phyloP scores from a whole-genome alignment of 2,329 filamentous ascomycete species.

The Epicoccum sorghinum region DNA sequence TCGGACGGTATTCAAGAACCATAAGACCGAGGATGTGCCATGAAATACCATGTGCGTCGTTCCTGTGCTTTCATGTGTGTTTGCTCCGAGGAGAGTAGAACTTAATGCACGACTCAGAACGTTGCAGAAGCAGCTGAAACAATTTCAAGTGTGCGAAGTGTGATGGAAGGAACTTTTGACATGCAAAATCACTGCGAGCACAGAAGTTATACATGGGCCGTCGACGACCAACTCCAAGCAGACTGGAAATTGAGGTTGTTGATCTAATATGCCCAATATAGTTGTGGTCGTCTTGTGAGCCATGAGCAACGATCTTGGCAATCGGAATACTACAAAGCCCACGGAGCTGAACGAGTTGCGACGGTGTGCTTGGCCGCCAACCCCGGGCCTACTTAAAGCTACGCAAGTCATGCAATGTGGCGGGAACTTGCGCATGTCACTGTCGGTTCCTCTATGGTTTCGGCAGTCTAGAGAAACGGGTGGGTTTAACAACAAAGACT shows the following conservation, averaged over 20 bases:
- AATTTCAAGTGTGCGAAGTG: not conserved
- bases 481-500: slow-evolving; percentile 3
- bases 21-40: not conserved
- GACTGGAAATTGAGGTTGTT: too few species aligned
- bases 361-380: not conserved
- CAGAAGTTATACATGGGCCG: too few species aligned
- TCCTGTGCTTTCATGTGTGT: too few species aligned
- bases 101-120: not conserved
- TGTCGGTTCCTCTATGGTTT: not conserved
- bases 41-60: not conserved
- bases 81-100: too few species aligned
- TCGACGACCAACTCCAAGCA: too few species aligned
- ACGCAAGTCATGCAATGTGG: slow-evolving; percentile 7
- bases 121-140: not conserved
- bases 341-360: not conserved
- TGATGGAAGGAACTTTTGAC: too few species aligned
- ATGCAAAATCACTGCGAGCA: too few species aligned
- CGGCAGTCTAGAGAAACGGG: slow-evolving; percentile 1
- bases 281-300: too few species aligned
- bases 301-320: too few species aligned
- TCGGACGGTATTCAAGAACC: not conserved
- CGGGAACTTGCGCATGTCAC: slow-evolving; percentile 11
- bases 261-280: too few species aligned
- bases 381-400: slow-evolving; percentile 1
- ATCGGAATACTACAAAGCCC: too few species aligned